Evolutionary conservation across 2,329 filamentous ascomycete genomes (phyloP).

Genomic region (Fusarium pseudocircinatum): DNA sequence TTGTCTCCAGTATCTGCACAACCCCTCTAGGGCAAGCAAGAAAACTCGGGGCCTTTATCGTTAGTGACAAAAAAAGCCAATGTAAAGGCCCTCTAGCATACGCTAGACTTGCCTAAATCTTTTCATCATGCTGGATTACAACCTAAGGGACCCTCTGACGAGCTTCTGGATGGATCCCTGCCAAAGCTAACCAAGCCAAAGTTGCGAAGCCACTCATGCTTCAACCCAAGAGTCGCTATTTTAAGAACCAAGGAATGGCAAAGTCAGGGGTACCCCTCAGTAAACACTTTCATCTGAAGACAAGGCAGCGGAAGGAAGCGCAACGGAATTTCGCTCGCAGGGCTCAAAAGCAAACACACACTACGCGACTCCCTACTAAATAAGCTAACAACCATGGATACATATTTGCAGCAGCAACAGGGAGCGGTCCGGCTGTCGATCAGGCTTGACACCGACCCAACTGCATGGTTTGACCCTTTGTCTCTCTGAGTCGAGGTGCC

Average conservation of each 20-base stretch:
- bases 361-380: neutral
- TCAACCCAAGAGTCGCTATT: conserved; percentile 34
- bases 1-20: conserved; percentile 11
- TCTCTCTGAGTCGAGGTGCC: neutral
- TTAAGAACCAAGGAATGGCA: conserved; percentile 41
- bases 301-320: neutral
- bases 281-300: conserved; percentile 13
- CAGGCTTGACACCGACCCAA: conserved; percentile 23
- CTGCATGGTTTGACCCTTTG: conserved; percentile 9
- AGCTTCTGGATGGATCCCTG: conserved; percentile 31
- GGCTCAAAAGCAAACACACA: conserved; percentile 2
- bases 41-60: neutral
- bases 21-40: neutral
- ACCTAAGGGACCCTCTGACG: neutral
- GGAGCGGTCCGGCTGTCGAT: conserved; percentile 43
- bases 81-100: neutral
- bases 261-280: conserved; percentile 44
- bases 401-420: conserved; percentile 34
- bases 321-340: conserved; percentile 2
- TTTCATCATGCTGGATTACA: neutral
- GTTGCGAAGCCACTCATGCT: conserved; percentile 12
- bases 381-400: conserved; percentile 18
- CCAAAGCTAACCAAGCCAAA: conserved; percentile 13
- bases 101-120: neutral
- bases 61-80: neutral